Conservation (phyloP, 225 moss, liverwort and hornwort species). For the Sphagnum tenellum region DNA sequence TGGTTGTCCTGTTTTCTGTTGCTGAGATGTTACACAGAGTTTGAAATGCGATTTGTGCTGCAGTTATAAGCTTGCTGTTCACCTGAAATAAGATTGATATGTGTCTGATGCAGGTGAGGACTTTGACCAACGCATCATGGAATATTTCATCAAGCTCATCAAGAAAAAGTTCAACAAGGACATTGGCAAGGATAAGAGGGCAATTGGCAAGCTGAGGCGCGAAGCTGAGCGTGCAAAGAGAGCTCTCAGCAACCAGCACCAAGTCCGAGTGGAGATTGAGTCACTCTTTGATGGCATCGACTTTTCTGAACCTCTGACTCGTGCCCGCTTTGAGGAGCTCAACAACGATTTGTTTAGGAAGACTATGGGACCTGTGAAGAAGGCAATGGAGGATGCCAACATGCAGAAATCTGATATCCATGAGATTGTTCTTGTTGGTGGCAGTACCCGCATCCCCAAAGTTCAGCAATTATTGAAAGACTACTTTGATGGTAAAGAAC, state of each 20-base stretch:
- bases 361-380: slow-evolving; percentile 8
- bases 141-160: slow-evolving; percentile 18
- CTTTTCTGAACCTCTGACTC: slow-evolving; percentile 9
- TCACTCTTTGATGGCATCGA: slow-evolving; percentile 7
- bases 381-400: slow-evolving; percentile 6
- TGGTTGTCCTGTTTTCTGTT: too few species aligned
- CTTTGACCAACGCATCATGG: slow-evolving; percentile 20
- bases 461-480: slow-evolving; percentile 4
- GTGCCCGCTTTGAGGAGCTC: slow-evolving; percentile 8
- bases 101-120: slow-evolving; percentile 13
- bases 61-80: too few species aligned
- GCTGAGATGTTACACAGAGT: too few species aligned
- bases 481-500: slow-evolving; percentile 10
- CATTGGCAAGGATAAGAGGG: slow-evolving; percentile 25
- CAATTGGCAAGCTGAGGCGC: slow-evolving; percentile 24
- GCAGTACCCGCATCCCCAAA: slow-evolving; percentile 11
- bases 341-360: slow-evolving; percentile 9
- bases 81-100: too few species aligned
- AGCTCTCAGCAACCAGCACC: slow-evolving; percentile 14
- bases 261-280: slow-evolving; percentile 11
- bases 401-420: slow-evolving; percentile 5
- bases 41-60: too few species aligned
- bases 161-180: slow-evolving; percentile 10
- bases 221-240: slow-evolving; percentile 31
- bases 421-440: slow-evolving; percentile 10